Base-by-base conservation (phyloP, 352 stramenopile species). In the Phytopythium boreale region DNA sequence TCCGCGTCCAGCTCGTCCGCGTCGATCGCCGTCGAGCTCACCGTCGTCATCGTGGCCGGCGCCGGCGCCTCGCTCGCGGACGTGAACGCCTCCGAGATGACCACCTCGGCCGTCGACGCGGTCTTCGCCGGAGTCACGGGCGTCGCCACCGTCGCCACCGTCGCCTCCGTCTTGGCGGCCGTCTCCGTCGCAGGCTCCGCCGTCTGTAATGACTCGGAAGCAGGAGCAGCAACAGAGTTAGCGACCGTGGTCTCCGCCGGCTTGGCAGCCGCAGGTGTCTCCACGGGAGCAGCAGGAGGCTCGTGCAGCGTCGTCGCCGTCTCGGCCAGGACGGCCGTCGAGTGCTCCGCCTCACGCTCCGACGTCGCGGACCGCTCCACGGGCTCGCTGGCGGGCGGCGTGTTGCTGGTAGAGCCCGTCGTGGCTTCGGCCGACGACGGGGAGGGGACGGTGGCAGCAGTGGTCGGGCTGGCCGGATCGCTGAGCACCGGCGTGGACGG, bases 251-350 rank as follows among this genome's bases (percentile, higher is more conserved):
- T 56, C 15, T 66, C 67, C 26, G 59, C 9, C 44, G 65, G 61
- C 19, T 68, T 27, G 3, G 55, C 58, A 31, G 55, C 62, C 27
- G 27, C 36, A 8, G 29, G 5, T 3, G 51, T 17, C 34, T 27
- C n/a, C 41, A 17, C 7, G 14, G 27, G 12, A n/a, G 64, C 64
- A 64, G 68, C 62, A 27, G 68, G 68, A 22, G 61, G 59, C 26
- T 67, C 63, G 41, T 69, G 70, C 2, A 29, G 37, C 4, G 68
- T 61, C n/a, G 51, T 67, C 20, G 65, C 65, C 49, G 66, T 50
- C 39, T 74, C 74, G 4, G 65, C 69, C n/a, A 63, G 69, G 15
- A 64, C 68, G 44, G 71, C 62, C 19, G 65, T 63, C 10, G 70
- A 41, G 51, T 60, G 55, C 55, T 60, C 55, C 17, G 55, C 55